phyloP scores from a whole-genome alignment of 2,329 filamentous ascomycete genomes.

The Orbilia ellipsospora region DNA sequence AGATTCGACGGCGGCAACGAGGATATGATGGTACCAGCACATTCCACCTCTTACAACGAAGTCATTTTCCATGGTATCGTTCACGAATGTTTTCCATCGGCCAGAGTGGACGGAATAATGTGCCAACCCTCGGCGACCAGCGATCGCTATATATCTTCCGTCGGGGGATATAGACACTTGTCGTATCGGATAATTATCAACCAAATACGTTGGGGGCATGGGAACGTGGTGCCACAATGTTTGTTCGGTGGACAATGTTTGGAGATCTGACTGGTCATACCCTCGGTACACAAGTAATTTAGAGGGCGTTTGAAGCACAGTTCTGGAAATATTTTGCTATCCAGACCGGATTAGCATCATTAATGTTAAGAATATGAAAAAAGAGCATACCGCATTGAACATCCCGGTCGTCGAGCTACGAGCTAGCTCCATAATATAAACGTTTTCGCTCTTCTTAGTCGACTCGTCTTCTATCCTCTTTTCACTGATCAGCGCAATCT shows the following conservation, averaged over 20 bases:
- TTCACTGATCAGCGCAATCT: slow-evolving; percentile 74
- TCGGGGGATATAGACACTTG: slow-evolving; percentile 89
- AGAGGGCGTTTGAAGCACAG: slow-evolving; percentile 86
- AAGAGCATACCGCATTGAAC: slow-evolving; percentile 73
- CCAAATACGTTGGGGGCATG: slow-evolving; percentile 83
- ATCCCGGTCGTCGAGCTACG: slow-evolving; percentile 92
- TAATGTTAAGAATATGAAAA: background rate
- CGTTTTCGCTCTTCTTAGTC: slow-evolving; percentile 70
- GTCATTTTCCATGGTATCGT: slow-evolving; percentile 82
- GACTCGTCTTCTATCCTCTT: slow-evolving; percentile 66
- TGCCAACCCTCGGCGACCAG: slow-evolving; percentile 88
- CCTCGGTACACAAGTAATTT: slow-evolving; percentile 93
- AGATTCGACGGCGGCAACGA: slow-evolving; percentile 91
- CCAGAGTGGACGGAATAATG: slow-evolving; percentile 96
- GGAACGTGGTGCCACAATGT: slow-evolving; percentile 90
- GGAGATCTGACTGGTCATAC: slow-evolving; percentile 89
- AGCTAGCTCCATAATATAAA: slow-evolving; percentile 92
- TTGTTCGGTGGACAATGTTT: slow-evolving; percentile 88
- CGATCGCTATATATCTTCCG: slow-evolving; percentile 93
- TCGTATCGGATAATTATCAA: slow-evolving; percentile 92
- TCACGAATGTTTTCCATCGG: slow-evolving; percentile 93
- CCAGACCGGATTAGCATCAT: slow-evolving; percentile 2
- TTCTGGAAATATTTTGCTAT: slow-evolving; percentile 83
- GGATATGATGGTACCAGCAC: slow-evolving; percentile 97
- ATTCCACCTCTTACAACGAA: slow-evolving; percentile 94